Evolutionary conservation across 768 basidiomycete genomes (phyloP), one percentile per base, ranked within the genome.

Genomic region (Boletus sp.): DNA sequence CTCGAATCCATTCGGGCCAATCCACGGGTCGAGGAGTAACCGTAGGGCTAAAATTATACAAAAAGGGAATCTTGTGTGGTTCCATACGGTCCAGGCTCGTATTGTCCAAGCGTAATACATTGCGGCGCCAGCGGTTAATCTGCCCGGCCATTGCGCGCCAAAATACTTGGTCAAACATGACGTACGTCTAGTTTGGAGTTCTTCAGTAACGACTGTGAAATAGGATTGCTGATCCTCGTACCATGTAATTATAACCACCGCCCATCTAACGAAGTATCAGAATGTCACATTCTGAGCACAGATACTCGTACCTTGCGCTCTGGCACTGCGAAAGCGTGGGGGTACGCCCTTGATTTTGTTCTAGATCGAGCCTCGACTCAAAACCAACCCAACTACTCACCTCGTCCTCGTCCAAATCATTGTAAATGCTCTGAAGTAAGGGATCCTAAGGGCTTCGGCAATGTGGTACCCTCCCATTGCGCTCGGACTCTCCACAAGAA

Each of bases 1-100:
- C 83, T 39, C 90, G 87, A 58, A 98, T 98, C 93, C 95, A 98
- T 71, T 99, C 96, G 5, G 94, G 93, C 97, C 97, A 99, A 70
- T 99, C 96, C 51, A 98, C 73, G 4, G 96, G 96, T 27, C 88
- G 92, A 7, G 95, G 94, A 14, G 98, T 92, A 43, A 93, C 79
- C 30, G 82, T 78, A 1, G 94, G 91, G 64, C 92, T 95, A 68
- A 98, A 98, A 70, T 98, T 98, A 73, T 99, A 99, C 30, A 99
- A 71, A 76, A 98, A 99, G 3, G 96, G 96, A 47, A 96, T 91
- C 74, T 95, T 97, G 74, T 98, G 94, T 34, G 91, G 91, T 67
- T 97, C 93, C 85, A 98, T 90, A 73, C 87, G 93, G 71, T 98
- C 97, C 40, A 97, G 77, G 59, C 79, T 93, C 17, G 96, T 98